Percentiles rank a stretch among this genome's conserved stretches.
These are phyloP conservation scores for Colletotrichum sp. DNA, from an alignment of 2,329 filamentous ascomycete species.

Conservation along the genomic window DNA sequence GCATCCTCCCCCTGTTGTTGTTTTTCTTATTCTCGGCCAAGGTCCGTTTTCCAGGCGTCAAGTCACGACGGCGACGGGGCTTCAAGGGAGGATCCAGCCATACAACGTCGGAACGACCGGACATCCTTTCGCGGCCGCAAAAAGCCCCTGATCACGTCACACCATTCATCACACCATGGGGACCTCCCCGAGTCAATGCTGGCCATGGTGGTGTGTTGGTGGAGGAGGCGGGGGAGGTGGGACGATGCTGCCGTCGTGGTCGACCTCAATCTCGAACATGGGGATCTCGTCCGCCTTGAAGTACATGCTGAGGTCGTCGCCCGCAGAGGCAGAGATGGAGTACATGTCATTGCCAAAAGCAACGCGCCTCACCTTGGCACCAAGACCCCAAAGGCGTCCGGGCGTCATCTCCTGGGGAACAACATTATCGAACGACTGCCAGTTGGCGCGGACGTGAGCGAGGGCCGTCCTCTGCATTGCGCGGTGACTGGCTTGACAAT, in stretches of 20 bases:
- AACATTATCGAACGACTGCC: slow-evolving; percentile 17
- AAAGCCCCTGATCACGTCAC: not conserved
- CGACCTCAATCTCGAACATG: slow-evolving; percentile 14
- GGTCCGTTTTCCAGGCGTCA: not conserved
- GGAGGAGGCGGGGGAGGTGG: slow-evolving; percentile 6
- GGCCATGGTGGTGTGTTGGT: not conserved
- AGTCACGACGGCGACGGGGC: not conserved
- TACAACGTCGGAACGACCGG: not conserved
- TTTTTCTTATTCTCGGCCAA: not conserved
- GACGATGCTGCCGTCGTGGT: slow-evolving; percentile 4
- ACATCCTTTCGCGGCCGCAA: not conserved
- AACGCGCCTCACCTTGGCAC: slow-evolving; percentile 14
- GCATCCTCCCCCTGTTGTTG: not conserved
- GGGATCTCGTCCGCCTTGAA: slow-evolving; percentile 18
- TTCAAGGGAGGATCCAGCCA: not conserved
- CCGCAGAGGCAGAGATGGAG: slow-evolving; percentile 5
- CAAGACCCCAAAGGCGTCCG: slow-evolving; percentile 4
- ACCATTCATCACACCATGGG: not conserved
- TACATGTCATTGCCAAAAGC: slow-evolving; percentile 18
- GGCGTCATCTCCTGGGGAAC: slow-evolving; percentile 13
- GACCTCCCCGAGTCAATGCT: not conserved
- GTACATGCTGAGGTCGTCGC: slow-evolving; percentile 13
- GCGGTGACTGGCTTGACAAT: slow-evolving; percentile 20
- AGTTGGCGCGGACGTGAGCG: slow-evolving; percentile 9
- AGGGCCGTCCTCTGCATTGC: slow-evolving; percentile 20